phyloP scores from a whole-genome alignment of 2,329 filamentous ascomycete genomes.

The Beauveria varroae region DNA sequence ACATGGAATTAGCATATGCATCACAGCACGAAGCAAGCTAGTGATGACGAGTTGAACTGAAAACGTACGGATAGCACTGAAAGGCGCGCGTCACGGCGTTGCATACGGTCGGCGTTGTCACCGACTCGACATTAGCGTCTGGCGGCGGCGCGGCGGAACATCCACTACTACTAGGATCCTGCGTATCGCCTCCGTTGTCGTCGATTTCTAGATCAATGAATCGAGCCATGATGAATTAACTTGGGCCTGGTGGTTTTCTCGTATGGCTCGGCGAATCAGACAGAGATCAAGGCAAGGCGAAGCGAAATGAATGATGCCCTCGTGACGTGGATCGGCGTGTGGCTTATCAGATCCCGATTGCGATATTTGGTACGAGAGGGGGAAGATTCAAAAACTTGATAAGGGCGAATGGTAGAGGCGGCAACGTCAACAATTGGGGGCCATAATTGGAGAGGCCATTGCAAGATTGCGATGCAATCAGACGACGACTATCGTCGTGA shows the following conservation, averaged over 20 bases:
- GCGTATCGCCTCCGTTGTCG: conserved; percentile 10
- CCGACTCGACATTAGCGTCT: background rate
- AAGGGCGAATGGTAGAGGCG: too few species aligned
- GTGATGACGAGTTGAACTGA: background rate
- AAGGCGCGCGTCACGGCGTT: conserved; percentile 24
- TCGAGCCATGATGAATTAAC: conserved; percentile 12
- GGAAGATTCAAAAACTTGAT: too few species aligned
- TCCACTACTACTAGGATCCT: conserved; percentile 6
- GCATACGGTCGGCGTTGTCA: conserved; percentile 11
- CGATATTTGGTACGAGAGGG: too few species aligned
- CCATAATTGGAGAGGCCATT: too few species aligned
- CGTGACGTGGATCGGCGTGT: conserved; percentile 1
- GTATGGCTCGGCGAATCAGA: background rate
- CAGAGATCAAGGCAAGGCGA: background rate
- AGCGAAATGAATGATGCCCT: background rate
- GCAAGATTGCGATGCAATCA: too few species aligned
- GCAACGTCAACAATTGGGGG: too few species aligned
- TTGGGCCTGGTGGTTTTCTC: background rate
- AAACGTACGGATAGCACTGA: conserved; percentile 28
- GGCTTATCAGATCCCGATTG: background rate
- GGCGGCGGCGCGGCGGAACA: conserved; percentile 5
- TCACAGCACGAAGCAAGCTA: background rate
- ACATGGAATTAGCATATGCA: background rate
- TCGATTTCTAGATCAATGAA: conserved; percentile 20
- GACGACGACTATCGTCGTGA: too few species aligned